phyloP scores from a whole-genome alignment of 345 rosid species.

The Mallotus nudiflorus region DNA sequence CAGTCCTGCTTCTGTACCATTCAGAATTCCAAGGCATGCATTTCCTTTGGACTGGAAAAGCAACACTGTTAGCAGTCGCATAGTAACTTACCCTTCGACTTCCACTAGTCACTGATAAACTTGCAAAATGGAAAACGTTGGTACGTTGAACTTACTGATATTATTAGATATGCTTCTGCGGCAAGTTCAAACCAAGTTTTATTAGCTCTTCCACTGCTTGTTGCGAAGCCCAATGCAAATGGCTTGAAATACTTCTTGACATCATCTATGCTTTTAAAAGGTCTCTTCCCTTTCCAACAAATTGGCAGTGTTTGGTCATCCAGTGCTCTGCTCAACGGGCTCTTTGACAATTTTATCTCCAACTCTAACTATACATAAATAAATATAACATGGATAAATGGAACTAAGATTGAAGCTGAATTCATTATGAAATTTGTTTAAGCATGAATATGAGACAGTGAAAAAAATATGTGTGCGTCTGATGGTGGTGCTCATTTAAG shows the following conservation, averaged over 20 bases:
- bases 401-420: too few relatives aligned
- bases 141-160: constrained; percentile 56
- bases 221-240: constrained; percentile 52
- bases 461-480: background rate
- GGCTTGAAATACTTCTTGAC: constrained; percentile 78
- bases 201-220: constrained; percentile 43
- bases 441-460: background rate
- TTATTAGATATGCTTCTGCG: constrained; percentile 75
- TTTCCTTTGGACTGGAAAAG: constrained; percentile 64
- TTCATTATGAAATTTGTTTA: background rate
- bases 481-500: background rate
- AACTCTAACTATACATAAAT: constrained; percentile 46
- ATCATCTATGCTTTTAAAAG: constrained; percentile 64
- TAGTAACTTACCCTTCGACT: background rate
- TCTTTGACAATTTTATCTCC: constrained; percentile 48
- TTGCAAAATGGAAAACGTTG: too few relatives aligned
- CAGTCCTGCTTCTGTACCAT: constrained; percentile 78
- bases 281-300: constrained; percentile 87
- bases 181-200: constrained; percentile 55
- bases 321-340: constrained; percentile 53
- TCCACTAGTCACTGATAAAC: too few relatives aligned
- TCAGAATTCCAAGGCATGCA: constrained; percentile 83
- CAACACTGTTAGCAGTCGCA: background rate
- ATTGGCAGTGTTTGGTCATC: constrained; percentile 75
- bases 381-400: constrained; percentile 1